Evolutionary conservation across 352 stramenopile species (phyloP).

Genomic region (Plasmopara viticola): DNA sequence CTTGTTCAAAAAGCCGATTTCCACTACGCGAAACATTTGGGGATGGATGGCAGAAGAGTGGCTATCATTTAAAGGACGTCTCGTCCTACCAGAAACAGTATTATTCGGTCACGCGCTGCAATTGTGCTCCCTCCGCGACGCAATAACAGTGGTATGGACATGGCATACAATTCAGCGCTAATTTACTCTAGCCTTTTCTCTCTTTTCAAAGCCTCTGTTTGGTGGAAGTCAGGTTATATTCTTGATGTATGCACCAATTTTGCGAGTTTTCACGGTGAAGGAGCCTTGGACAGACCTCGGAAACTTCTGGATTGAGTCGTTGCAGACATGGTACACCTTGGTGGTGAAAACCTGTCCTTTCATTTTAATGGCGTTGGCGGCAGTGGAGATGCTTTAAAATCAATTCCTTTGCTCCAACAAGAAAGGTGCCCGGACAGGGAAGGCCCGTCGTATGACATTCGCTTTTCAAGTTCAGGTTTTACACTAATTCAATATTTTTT

Average conservation of each 20-base stretch:
- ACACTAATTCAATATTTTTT: background rate
- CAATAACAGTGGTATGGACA: background rate
- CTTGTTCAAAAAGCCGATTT: background rate
- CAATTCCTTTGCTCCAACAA: background rate
- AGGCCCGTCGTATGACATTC: no score
- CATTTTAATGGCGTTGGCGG: background rate
- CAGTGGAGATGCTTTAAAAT: background rate
- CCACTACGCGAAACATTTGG: background rate
- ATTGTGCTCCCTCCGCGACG: background rate
- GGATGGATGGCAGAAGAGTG: background rate
- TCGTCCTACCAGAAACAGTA: background rate
- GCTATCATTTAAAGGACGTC: background rate
- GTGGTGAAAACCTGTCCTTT: background rate
- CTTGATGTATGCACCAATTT: background rate
- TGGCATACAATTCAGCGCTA: background rate
- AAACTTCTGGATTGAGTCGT: background rate
- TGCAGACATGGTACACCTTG: background rate
- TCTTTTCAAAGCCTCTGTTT: background rate
- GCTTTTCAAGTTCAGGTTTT: background rate
- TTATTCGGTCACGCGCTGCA: background rate
- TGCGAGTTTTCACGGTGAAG: background rate
- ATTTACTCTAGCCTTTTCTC: background rate
- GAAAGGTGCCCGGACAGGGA: background rate
- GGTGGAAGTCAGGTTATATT: background rate
- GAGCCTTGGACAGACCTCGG: background rate